Conservation (phyloP, 176 grass and related monocot species). For the Oryza brachyantha region DNA sequence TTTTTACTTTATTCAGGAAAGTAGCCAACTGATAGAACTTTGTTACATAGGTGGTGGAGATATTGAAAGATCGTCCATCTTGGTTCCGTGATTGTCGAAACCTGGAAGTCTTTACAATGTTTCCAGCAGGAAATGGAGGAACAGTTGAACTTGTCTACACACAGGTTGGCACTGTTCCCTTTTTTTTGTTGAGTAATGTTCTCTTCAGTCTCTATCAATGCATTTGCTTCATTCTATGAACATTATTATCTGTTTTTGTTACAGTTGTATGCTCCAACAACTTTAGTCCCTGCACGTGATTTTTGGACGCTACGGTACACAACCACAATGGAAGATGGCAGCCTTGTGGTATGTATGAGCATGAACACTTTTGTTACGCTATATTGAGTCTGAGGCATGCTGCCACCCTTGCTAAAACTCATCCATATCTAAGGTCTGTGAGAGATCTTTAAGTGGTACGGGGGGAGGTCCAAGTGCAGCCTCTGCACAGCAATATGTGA, state of each 20-base stretch:
- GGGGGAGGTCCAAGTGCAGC: constrained; percentile 75
- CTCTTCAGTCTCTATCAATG: neutral
- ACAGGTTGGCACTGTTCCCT: constrained; percentile 48
- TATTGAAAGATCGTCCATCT: constrained; percentile 85
- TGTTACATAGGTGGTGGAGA: constrained; percentile 73
- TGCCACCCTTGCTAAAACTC: constrained; percentile 4
- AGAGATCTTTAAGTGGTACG: constrained; percentile 92
- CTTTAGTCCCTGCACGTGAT: constrained; percentile 92
- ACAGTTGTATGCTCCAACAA: constrained; percentile 96
- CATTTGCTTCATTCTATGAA: neutral
- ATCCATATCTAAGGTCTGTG: constrained; percentile 67
- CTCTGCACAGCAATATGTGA: constrained; percentile 81
- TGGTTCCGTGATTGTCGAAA: constrained; percentile 96
- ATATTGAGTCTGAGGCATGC: neutral
- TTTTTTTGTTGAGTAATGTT: constrained; percentile 10
- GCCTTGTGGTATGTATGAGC: constrained; percentile 76
- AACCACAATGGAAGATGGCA: constrained; percentile 86
- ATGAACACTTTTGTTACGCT: neutral
- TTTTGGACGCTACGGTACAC: constrained; percentile 99
- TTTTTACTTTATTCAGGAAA: neutral
- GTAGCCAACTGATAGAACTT: constrained; percentile 14
- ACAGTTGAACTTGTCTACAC: constrained; percentile 89
- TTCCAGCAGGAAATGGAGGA: constrained; percentile 96
- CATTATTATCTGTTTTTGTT: neutral
- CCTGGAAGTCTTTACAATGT: constrained; percentile 77